Percentiles rank a stretch among this genome's conserved stretches.
phyloP scores from a whole-genome alignment of 768 basidiomycete species.

The Podaxis carcinomalis region DNA sequence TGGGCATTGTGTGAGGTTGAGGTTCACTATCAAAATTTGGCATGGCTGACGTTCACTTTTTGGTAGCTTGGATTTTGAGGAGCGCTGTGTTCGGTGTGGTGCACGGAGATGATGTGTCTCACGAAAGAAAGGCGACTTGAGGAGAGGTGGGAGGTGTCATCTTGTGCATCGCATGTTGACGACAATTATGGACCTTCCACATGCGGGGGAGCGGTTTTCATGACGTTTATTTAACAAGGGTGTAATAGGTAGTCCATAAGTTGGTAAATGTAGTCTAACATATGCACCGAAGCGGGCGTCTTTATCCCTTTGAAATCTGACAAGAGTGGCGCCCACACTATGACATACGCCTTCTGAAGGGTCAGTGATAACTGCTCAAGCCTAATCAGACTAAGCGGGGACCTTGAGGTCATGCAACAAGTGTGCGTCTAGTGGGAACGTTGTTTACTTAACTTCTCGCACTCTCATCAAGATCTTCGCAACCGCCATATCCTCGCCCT shows the following conservation, averaged over 20 bases:
- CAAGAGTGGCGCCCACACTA: too few relatives aligned
- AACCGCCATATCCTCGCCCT: too few relatives aligned
- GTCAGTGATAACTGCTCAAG: too few relatives aligned
- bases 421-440: too few relatives aligned
- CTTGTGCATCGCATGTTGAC: background rate
- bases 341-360: too few relatives aligned
- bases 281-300: background rate
- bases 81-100: constrained; percentile 6
- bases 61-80: constrained; percentile 9
- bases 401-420: too few relatives aligned
- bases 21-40: background rate
- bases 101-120: background rate
- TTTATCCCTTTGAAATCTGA: too few relatives aligned
- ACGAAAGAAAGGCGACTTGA: background rate
- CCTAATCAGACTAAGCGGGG: too few relatives aligned
- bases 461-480: too few relatives aligned
- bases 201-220: background rate
- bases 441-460: too few relatives aligned
- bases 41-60: background rate
- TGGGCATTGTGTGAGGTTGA: constrained; percentile 7
- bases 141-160: background rate
- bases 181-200: background rate
- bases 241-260: background rate
- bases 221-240: background rate
- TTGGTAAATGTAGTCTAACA: background rate